These are phyloP conservation scores for Leptographium flavum DNA, from an alignment of 2,329 filamentous ascomycete genomes.

Conservation along the genomic window DNA sequence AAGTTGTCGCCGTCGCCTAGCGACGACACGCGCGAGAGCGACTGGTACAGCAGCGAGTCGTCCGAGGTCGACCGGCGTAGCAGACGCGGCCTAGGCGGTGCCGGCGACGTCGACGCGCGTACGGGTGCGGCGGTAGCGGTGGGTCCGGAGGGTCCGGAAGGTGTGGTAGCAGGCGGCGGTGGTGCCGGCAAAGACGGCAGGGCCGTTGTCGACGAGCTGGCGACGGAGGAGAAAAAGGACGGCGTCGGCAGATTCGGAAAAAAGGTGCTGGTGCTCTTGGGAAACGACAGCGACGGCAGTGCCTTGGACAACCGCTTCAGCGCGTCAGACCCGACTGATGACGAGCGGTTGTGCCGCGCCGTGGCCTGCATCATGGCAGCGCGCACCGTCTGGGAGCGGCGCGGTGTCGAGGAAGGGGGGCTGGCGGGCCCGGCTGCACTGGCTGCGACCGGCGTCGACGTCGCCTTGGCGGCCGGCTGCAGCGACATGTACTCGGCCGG, in stretches of 20 bases:
- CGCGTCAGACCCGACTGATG: conserved; percentile 41
- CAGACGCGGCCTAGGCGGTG: background rate
- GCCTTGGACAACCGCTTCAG: conserved; percentile 42
- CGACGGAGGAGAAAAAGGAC: conserved; percentile 24
- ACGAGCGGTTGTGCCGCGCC: conserved; percentile 30
- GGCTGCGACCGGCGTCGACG: no score
- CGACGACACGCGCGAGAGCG: conserved; percentile 64
- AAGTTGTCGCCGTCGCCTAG: conserved; percentile 75
- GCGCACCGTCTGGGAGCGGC: conserved; percentile 1
- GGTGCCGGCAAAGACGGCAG: no score
- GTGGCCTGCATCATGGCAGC: conserved; percentile 5
- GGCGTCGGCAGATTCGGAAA: conserved; percentile 21
- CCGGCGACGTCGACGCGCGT: background rate
- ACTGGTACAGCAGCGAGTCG: conserved; percentile 63
- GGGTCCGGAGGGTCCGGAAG: no score
- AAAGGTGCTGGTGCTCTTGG: conserved; percentile 19
- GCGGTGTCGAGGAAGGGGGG: no score
- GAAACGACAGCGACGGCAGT: conserved; percentile 39
- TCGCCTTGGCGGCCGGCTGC: conserved; percentile 10
- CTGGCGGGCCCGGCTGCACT: background rate
- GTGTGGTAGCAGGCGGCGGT: no score
- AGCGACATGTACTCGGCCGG: background rate
- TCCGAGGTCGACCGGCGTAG: conserved; percentile 57
- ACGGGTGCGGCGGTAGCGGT: no score
- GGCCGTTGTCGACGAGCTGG: conserved; percentile 13